These are phyloP conservation scores for Chenopodium formosanum DNA, from an alignment of 148 eudicot species.

Conservation along the genomic window DNA sequence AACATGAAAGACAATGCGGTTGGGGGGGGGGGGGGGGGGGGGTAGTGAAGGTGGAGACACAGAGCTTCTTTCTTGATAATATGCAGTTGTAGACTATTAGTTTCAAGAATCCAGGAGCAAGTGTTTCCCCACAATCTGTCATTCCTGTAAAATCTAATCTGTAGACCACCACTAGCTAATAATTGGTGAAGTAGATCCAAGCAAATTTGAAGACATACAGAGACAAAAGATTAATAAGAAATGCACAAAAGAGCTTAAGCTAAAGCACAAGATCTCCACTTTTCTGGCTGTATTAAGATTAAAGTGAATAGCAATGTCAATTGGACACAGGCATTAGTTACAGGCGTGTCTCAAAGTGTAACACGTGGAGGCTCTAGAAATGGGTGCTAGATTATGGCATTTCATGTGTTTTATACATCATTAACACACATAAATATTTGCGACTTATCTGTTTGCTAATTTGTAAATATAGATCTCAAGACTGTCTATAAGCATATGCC, in stretches of 20 bases:
- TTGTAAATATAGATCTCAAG: not conserved
- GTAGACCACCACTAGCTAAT: not conserved
- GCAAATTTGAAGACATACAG: not conserved
- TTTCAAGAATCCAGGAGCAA: not conserved
- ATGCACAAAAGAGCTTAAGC: not conserved
- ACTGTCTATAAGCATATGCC: not conserved
- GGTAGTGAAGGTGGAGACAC: no score
- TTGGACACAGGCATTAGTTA: not conserved
- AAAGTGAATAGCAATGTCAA: not conserved
- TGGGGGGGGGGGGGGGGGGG: no score
- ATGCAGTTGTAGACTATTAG: not conserved
- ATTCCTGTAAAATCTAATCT: not conserved
- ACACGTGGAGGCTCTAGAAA: not conserved
- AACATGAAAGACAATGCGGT: not conserved
- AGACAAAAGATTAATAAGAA: not conserved
- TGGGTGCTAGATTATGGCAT: not conserved
- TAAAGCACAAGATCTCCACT: not conserved
- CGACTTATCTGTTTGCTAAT: not conserved
- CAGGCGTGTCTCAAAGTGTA: not conserved
- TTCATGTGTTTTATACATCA: not conserved
- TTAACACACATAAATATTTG: not conserved
- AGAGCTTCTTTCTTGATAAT: not conserved
- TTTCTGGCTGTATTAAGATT: not conserved
- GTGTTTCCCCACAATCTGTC: not conserved
- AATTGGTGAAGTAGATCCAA: not conserved